Percentiles rank a stretch among this genome's conserved stretches.
Evolutionary conservation across 2,329 filamentous ascomycete species (phyloP).

Genomic region (Xylariales sp.): DNA sequence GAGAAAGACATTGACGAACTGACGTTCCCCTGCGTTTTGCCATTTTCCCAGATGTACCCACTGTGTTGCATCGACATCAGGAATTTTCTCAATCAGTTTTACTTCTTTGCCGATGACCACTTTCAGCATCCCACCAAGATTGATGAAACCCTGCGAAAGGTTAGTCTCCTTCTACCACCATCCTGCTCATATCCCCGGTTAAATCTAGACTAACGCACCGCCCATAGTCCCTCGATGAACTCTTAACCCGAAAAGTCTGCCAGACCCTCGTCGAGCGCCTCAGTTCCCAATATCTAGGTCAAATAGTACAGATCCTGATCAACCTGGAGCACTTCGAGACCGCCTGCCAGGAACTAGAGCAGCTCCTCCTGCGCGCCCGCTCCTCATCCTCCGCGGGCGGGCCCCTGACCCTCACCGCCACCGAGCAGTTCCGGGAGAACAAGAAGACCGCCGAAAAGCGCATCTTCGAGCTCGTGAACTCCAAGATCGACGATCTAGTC

Average conservation of each 20-base stretch:
- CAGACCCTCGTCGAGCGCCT: slow-evolving; percentile 82
- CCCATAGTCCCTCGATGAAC: slow-evolving; percentile 84
- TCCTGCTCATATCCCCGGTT: neutral
- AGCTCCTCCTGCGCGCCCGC: slow-evolving; percentile 76
- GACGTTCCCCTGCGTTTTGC: slow-evolving; percentile 88
- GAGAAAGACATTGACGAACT: slow-evolving; percentile 73
- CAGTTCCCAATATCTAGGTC: slow-evolving; percentile 87
- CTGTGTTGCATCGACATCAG: slow-evolving; percentile 97
- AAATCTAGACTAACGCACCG: slow-evolving; percentile 9
- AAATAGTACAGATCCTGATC: slow-evolving; percentile 97
- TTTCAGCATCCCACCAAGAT: slow-evolving; percentile 88
- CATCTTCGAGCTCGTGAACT: slow-evolving; percentile 97
- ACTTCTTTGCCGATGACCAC: slow-evolving; percentile 94
- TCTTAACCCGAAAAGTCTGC: slow-evolving; percentile 91
- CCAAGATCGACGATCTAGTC: slow-evolving; percentile 95
- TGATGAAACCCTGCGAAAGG: slow-evolving; percentile 81
- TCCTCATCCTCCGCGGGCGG: slow-evolving; percentile 78
- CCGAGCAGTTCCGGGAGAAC: slow-evolving; percentile 78
- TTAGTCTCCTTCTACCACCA: slow-evolving; percentile 27
- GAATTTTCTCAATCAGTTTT: slow-evolving; percentile 97
- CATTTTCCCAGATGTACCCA: slow-evolving; percentile 98
- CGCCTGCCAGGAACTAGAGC: slow-evolving; percentile 85
- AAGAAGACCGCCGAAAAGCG: slow-evolving; percentile 97
- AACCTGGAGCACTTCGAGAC: slow-evolving; percentile 96
- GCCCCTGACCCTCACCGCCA: slow-evolving; percentile 74